Percentiles rank a stretch among this genome's conserved stretches.
These are phyloP conservation scores for Thelonectria rubi DNA, from an alignment of 2,329 filamentous ascomycete species.

Conservation along the genomic window DNA sequence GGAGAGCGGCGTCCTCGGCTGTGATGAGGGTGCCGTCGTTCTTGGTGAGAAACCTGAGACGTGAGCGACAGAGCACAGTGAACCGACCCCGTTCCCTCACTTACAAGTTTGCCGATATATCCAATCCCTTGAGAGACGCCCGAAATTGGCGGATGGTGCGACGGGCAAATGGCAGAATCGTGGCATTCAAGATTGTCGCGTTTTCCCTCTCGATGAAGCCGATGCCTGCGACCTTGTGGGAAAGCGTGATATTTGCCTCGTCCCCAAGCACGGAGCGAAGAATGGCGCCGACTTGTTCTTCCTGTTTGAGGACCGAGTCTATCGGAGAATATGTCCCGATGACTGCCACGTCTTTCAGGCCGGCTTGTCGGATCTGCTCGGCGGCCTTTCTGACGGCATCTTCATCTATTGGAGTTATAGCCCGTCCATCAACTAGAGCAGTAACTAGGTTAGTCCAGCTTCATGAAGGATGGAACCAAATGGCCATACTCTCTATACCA, in stretches of 20 bases:
- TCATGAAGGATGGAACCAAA: conserved; percentile 36
- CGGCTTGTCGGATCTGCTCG: conserved; percentile 4
- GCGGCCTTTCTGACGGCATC: background rate
- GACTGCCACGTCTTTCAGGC: conserved; percentile 12
- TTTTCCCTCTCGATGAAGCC: conserved; percentile 69
- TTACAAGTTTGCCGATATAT: conserved; percentile 30
- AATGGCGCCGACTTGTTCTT: conserved; percentile 1
- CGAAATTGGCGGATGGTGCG: conserved; percentile 64
- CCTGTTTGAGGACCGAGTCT: conserved; percentile 7
- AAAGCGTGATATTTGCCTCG: conserved; percentile 6
- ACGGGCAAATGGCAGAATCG: conserved; percentile 64
- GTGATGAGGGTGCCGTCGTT: conserved; percentile 69
- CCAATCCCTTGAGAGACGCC: conserved; percentile 57
- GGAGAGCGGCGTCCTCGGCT: conserved; percentile 58
- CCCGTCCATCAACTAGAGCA: conserved; percentile 18
- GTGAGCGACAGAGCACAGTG: conserved; percentile 38
- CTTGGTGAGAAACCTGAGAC: conserved; percentile 66
- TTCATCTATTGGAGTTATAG: conserved; percentile 6
- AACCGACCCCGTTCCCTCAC: background rate
- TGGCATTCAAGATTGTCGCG: conserved; percentile 69
- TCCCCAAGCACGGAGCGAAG: conserved; percentile 1
- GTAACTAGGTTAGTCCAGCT: background rate
- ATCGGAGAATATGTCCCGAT: conserved; percentile 18
- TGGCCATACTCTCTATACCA: conserved; percentile 48
- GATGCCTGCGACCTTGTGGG: conserved; percentile 40